Percentiles rank a stretch among this genome's conserved stretches.
phyloP scores from a whole-genome alignment of 2,329 filamentous ascomycete species.

The Aspergillus fijiensis region DNA sequence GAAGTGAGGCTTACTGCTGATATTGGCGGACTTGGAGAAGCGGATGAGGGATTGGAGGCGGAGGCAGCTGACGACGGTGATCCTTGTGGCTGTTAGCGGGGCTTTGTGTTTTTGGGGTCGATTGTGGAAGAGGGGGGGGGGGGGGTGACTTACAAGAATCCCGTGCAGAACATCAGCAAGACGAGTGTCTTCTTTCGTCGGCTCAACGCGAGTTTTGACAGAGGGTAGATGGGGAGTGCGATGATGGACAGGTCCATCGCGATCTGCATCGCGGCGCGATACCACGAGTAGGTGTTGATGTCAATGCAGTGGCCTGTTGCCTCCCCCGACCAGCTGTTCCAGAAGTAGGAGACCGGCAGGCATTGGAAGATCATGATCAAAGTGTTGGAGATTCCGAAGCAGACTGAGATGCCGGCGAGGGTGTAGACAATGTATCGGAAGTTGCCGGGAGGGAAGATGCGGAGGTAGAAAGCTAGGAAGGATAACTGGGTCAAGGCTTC shows the following conservation, averaged over 20 bases:
- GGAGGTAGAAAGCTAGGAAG: constrained; percentile 56
- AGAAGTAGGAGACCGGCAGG: constrained; percentile 48
- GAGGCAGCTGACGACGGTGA: constrained; percentile 45
- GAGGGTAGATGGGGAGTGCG: constrained; percentile 50
- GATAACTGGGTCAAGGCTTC: constrained; percentile 52
- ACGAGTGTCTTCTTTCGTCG: constrained; percentile 54
- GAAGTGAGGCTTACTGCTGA: constrained; percentile 27
- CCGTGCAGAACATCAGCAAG: constrained; percentile 53
- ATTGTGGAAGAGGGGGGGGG: background rate
- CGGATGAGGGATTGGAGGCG: constrained; percentile 42
- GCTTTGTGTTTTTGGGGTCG: background rate
- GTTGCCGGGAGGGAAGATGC: constrained; percentile 51
- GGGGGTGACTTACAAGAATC: constrained; percentile 39
- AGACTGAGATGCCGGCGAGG: constrained; percentile 51
- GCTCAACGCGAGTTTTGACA: constrained; percentile 45
- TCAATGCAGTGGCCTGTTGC: constrained; percentile 52
- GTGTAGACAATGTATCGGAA: constrained; percentile 41
- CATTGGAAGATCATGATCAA: constrained; percentile 29
- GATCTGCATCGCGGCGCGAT: constrained; percentile 56
- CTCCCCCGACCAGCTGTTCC: constrained; percentile 54
- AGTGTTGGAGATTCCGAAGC: constrained; percentile 42
- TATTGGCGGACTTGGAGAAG: constrained; percentile 43
- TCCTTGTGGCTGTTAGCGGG: constrained; percentile 24
- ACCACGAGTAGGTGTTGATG: constrained; percentile 52
- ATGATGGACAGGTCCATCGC: constrained; percentile 55